These are phyloP conservation scores for Exophiala alcalophila DNA, from an alignment of 2,329 filamentous ascomycete genomes.

Conservation along the genomic window DNA sequence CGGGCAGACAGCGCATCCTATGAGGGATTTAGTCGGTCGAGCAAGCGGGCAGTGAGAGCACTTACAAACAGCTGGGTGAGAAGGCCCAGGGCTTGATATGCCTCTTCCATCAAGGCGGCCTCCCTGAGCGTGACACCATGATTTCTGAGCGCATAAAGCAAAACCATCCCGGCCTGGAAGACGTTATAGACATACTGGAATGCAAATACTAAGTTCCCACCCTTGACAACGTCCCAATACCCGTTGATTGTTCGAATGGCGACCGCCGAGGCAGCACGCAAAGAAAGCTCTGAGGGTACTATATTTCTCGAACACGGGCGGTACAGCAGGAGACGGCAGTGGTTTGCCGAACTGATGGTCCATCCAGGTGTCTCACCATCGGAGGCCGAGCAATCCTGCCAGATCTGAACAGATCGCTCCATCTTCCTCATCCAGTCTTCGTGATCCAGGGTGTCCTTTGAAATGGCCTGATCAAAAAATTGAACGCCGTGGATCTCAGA, in stretches of 20 bases:
- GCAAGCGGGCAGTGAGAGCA: not conserved
- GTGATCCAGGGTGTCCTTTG: not conserved
- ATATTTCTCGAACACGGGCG: not conserved
- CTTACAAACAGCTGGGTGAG: not conserved
- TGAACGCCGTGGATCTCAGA: slow-evolving; percentile 1
- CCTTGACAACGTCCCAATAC: not conserved
- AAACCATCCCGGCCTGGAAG: not conserved
- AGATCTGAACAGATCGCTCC: not conserved
- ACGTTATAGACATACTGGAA: not conserved
- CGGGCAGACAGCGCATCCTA: not conserved
- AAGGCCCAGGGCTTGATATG: not conserved
- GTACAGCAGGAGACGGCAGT: slow-evolving; percentile 19
- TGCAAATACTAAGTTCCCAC: not conserved
- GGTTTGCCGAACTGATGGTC: slow-evolving; percentile 20
- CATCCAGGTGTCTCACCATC: not conserved
- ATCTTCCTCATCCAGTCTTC: not conserved
- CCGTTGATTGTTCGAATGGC: not conserved
- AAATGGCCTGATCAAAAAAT: not conserved
- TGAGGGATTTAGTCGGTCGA: not conserved
- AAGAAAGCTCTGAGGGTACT: not conserved
- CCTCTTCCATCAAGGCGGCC: not conserved
- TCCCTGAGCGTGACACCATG: not conserved
- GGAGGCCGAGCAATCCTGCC: not conserved
- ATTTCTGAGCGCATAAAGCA: not conserved
- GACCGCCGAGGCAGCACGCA: not conserved